Evolutionary conservation across 352 stramenopile species (phyloP).

Genomic region (Phytophthora sansomeana): DNA sequence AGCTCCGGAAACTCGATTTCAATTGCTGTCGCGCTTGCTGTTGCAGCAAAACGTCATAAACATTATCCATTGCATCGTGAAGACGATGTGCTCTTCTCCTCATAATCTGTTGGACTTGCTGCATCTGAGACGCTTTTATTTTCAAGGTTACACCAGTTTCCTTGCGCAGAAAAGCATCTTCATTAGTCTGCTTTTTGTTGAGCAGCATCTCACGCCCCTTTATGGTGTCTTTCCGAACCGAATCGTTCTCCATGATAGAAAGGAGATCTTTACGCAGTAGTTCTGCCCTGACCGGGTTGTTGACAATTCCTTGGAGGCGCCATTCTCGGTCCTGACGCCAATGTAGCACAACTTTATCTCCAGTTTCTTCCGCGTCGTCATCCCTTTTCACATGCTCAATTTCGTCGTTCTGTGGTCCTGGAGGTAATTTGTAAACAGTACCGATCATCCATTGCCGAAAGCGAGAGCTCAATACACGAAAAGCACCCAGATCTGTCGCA

Average conservation of each 20-base stretch:
- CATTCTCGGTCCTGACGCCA: conserved; percentile 63
- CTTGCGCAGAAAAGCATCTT: conserved; percentile 60
- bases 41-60: conserved; percentile 59
- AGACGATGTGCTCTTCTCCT: conserved; percentile 55
- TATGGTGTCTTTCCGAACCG: conserved; percentile 40
- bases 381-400: conserved; percentile 16
- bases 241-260: conserved; percentile 42
- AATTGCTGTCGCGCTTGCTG: conserved; percentile 52
- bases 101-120: conserved; percentile 60
- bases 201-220: conserved; percentile 48
- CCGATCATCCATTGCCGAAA: conserved; percentile 58
- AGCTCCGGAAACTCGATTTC: conserved; percentile 64
- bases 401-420: conserved; percentile 13
- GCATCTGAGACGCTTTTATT: conserved; percentile 55
- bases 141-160: conserved; percentile 54
- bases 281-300: conserved; percentile 44
- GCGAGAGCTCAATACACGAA: conserved; percentile 43
- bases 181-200: conserved; percentile 42
- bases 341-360: conserved; percentile 40
- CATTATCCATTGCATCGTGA: conserved; percentile 69
- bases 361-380: conserved; percentile 15
- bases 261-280: conserved; percentile 49
- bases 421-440: conserved; percentile 40
- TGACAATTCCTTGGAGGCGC: conserved; percentile 50
- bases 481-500: conserved; percentile 57